Conservation (phyloP, 2,329 filamentous ascomycete species). For the Neofusicoccum parvum region DNA sequence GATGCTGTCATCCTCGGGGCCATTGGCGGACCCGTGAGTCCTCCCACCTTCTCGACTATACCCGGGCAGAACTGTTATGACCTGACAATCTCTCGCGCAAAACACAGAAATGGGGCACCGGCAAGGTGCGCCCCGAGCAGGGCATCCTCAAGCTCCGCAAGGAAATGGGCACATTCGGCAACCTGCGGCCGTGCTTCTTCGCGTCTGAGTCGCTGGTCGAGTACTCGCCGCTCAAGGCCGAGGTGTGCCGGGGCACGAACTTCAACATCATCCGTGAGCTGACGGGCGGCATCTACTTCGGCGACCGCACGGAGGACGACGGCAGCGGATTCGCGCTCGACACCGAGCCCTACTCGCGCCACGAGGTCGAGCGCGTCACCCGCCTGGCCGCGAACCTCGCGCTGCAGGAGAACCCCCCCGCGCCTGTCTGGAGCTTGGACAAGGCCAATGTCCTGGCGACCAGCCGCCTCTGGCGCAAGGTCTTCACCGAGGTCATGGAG, state of each 20-base stretch:
- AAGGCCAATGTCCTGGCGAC: conserved; percentile 97
- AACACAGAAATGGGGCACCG: conserved; percentile 81
- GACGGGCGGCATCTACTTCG: conserved; percentile 94
- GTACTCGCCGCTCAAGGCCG: conserved; percentile 81
- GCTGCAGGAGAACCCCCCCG: conserved; percentile 71
- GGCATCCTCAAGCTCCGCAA: conserved; percentile 89
- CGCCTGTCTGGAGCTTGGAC: conserved; percentile 83
- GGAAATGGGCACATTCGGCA: conserved; percentile 91
- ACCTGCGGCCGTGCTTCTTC: conserved; percentile 95
- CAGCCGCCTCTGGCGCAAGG: conserved; percentile 84
- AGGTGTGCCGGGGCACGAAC: conserved; percentile 83
- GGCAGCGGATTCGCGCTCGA: conserved; percentile 77
- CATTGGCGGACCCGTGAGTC: conserved; percentile 80
- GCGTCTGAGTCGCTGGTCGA: conserved; percentile 83
- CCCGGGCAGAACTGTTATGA: conserved; percentile 23
- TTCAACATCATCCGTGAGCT: conserved; percentile 92
- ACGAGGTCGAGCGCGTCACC: conserved; percentile 86
- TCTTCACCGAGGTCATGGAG: conserved; percentile 79
- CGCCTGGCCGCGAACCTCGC: conserved; percentile 81
- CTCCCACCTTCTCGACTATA: neutral
- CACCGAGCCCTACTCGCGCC: conserved; percentile 80
- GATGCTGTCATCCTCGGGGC: conserved; percentile 91
- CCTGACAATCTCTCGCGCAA: neutral
- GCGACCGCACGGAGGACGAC: conserved; percentile 79
- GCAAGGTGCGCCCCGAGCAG: conserved; percentile 85